A percentile compares a stretch with the other conserved stretches of the same genome.
phyloP scores from a whole-genome alignment of 2,329 filamentous ascomycete genomes.

The Pseudogymnoascus sp. region DNA sequence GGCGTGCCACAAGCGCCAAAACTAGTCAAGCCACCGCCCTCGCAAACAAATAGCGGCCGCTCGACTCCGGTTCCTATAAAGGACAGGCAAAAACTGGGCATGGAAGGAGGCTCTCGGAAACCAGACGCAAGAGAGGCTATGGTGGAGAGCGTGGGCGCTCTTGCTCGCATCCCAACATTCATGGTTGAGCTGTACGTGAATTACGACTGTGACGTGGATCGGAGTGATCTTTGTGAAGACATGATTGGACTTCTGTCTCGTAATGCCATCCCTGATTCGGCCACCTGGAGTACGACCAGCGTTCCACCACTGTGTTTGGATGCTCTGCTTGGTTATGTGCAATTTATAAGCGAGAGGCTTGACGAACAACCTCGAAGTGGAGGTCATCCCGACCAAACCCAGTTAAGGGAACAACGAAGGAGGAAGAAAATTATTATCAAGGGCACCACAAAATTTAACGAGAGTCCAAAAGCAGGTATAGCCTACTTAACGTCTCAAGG shows the following conservation, averaged over 20 bases:
- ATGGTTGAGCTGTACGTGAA: conserved; percentile 96
- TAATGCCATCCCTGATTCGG: conserved; percentile 93
- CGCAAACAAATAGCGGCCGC: conserved; percentile 67
- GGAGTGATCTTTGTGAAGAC: conserved; percentile 87
- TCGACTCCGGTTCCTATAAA: conserved; percentile 85
- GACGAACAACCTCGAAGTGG: conserved; percentile 57
- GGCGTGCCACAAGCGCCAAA: conserved; percentile 89
- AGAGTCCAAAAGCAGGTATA: conserved; percentile 82
- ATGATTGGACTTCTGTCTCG: conserved; percentile 86
- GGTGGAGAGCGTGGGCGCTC: conserved; percentile 89
- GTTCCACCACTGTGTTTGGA: conserved; percentile 92
- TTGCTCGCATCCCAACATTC: conserved; percentile 87
- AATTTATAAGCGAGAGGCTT: conserved; percentile 81
- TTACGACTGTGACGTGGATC: conserved; percentile 91
- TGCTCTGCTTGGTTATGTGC: conserved; percentile 80
- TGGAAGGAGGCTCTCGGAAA: conserved; percentile 85
- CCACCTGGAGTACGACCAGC: conserved; percentile 97
- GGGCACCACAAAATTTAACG: conserved; percentile 87
- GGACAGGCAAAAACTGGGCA: conserved; percentile 81
- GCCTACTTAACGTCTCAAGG: conserved; percentile 77
- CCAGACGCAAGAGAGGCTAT: conserved; percentile 95
- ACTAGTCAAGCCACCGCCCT: conserved; percentile 67
- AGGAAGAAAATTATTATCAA: conserved; percentile 84
- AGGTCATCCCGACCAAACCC: conserved; percentile 55
- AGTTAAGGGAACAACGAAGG: conserved; percentile 61